Evolutionary conservation across 257 asterid genomes (phyloP), one percentile per base, ranked within the genome.

Genomic region (Sherardia arvensis): DNA sequence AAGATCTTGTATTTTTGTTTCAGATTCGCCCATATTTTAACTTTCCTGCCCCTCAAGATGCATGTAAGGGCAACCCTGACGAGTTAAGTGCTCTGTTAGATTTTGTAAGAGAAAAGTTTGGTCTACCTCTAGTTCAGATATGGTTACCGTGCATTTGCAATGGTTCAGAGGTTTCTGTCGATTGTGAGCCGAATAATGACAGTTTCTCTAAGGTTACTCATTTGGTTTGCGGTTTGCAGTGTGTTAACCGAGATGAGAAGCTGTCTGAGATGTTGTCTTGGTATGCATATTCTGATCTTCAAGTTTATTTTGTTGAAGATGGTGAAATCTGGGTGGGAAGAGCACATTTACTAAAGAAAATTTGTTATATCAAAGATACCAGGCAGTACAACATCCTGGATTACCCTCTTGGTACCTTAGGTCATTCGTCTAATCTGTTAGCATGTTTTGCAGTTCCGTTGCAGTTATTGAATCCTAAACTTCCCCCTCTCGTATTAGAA

Each of bases 141-240:
- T 58, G 62, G 62, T 4, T 58, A 12, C 25, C 62, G 11, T 58
- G 62, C 43, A 28, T 28, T n/a, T 58, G 62, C 6, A n/a, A 58
- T 15, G n/a, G 53, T 45, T 18, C 53, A 15, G 53, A 45, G 53
- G 53, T 45, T 45, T 45, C 53, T 5, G 12, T 12, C 4, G 53
- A 11, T 14, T 18, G 43, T 34, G 43, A 34, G 6, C 43, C 8
- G 10, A 6, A 34, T 34, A 34, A 12, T 34, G 43, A 9, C 43
- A 34, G 43, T 7, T 34, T 34, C 43, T 34, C 43, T 34, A 34
- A 34, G 43, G 12, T 34, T 34, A 34, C 53, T 45, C 53, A 45
- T 45, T 45, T 45, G 53, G n/a, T 45, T 18, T 45, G 53, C n/a
- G 53, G 20, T 14, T 12, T 45, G 5, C 11, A 45, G 2, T 45